Conservation (phyloP, 2,329 filamentous ascomycete genomes). For the Lasiodiplodia hormozganensis region DNA sequence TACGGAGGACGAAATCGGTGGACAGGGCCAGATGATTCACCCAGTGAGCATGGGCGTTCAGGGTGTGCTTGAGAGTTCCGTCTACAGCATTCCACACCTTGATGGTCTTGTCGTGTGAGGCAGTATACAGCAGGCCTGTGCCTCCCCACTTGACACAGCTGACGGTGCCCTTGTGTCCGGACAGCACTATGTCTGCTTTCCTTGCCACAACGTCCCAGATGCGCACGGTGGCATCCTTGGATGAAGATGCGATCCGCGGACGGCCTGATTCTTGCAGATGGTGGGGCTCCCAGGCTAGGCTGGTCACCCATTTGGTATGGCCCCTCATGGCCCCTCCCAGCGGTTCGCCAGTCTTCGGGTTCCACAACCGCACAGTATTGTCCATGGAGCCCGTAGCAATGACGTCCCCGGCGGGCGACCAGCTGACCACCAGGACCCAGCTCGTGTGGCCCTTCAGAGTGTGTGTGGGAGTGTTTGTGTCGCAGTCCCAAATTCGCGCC, state of each 20-base stretch:
- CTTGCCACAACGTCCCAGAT: slow-evolving; percentile 85
- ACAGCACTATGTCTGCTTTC: slow-evolving; percentile 79
- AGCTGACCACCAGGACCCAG: slow-evolving; percentile 88
- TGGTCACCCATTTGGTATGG: slow-evolving; percentile 88
- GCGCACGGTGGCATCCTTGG: slow-evolving; percentile 86
- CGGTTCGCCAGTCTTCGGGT: slow-evolving; percentile 79
- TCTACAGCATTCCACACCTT: slow-evolving; percentile 86
- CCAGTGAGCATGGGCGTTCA: slow-evolving; percentile 88
- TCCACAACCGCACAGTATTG: slow-evolving; percentile 88
- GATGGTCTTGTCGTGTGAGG: slow-evolving; percentile 88
- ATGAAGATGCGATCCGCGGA: slow-evolving; percentile 82
- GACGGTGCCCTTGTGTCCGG: slow-evolving; percentile 87
- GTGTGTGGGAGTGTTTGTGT: slow-evolving; percentile 86
- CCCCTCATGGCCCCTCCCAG: slow-evolving; percentile 78
- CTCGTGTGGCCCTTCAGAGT: slow-evolving; percentile 87
- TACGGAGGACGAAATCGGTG: slow-evolving; percentile 87
- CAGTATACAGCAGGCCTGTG: slow-evolving; percentile 63
- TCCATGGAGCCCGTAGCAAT: slow-evolving; percentile 94
- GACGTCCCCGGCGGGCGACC: slow-evolving; percentile 81
- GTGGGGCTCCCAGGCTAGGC: slow-evolving; percentile 90
- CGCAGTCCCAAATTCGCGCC: slow-evolving; percentile 91
- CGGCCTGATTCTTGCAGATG: slow-evolving; percentile 78
- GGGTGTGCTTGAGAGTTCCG: slow-evolving; percentile 79
- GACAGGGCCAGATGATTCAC: slow-evolving; percentile 95
- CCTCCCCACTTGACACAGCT: slow-evolving; percentile 95